A percentile compares a stretch with the other conserved stretches of the same genome.
Evolutionary conservation across 495 filamentous ascomycete species (phyloP).

Genomic region (Penicillium crystallinum): DNA sequence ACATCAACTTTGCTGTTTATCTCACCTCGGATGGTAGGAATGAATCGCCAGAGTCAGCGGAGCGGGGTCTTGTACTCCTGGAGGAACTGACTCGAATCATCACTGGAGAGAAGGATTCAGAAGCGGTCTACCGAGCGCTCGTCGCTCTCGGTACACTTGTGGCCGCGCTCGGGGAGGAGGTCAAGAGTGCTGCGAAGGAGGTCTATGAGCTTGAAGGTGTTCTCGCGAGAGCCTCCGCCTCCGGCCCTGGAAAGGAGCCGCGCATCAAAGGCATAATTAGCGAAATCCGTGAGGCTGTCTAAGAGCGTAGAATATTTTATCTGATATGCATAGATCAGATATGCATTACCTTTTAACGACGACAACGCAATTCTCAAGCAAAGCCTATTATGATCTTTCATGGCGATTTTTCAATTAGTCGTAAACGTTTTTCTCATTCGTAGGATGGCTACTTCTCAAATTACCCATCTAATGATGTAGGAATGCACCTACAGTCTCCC

Average conservation of each 20-base stretch:
- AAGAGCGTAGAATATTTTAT: constrained; percentile 8
- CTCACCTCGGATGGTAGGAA: constrained; percentile 37
- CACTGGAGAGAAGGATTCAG: constrained; percentile 61
- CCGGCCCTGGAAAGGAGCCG: constrained; percentile 43
- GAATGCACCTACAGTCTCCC: constrained; percentile 46
- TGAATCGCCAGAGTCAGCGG: constrained; percentile 40
- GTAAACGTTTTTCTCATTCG: too few species aligned
- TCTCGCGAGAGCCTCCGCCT: constrained; percentile 29
- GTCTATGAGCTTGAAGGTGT: constrained; percentile 40
- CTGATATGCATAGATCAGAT: constrained; percentile 12
- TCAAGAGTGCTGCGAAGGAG: constrained; percentile 45
- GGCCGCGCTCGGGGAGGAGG: constrained; percentile 39
- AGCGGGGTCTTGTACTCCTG: constrained; percentile 55
- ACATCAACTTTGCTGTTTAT: constrained; percentile 79
- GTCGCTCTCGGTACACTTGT: constrained; percentile 76
- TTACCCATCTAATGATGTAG: not conserved
- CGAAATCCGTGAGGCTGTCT: constrained; percentile 38
- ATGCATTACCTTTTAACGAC: constrained; percentile 18
- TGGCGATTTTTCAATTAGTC: too few species aligned
- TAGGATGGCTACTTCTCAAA: too few species aligned
- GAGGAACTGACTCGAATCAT: constrained; percentile 61
- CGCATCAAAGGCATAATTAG: constrained; percentile 44
- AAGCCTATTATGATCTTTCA: not conserved
- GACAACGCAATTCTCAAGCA: constrained; percentile 14
- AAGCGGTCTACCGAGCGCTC: constrained; percentile 76